Base-by-base conservation (phyloP, 1,139 yeast species). In the Meyerozyma smithsonii region DNA sequence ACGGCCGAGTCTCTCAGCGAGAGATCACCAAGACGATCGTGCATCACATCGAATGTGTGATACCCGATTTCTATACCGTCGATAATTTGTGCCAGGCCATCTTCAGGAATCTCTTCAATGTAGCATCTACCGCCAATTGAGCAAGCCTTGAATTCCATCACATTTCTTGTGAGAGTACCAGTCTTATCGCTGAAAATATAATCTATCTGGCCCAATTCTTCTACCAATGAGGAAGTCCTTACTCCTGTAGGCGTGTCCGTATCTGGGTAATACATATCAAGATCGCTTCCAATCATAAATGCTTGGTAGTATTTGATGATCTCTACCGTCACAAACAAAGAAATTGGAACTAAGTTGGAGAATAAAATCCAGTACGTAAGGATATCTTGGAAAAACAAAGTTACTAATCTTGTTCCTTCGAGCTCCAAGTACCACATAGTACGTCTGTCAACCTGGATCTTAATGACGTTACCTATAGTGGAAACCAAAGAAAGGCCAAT, bases 141-240 rank as follows among this genome's bases (percentile, higher is more conserved):
- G 51, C 97, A 89, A n/a, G 90, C 79, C 58, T 85, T 88, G 62
- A 87, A 92, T 61, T 89, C 97, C 98, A 92, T 92, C 39, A 92
- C 84, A 55, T 92, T 92, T 59, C 97, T 69, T 0, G 98, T 92
- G 46, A 92, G 71, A 0, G 98, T 92, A 28, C 98, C 98, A 0
- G 98, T 92, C 59, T 92, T 92, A 60, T 92, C 98, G 59, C 96
- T 86, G 64, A 92, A 92, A 20, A 92, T 85, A 57, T 89, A 90
- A 56, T 90, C 95, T 51, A 92, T 89, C 61, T 92, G 98, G 18
- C 98, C 98, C 48, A 92, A 70, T 54, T 92, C 98, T 61, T 92
- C 99, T 8, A 92, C 98, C 50, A 92, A 71, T 15, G 96, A 84
- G 1, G 97, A 92, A 0, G 98, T 92, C 48, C 98, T 73, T 23